Base-by-base conservation (phyloP, 768 basidiomycete species). In the Suillus hirtellus region DNA sequence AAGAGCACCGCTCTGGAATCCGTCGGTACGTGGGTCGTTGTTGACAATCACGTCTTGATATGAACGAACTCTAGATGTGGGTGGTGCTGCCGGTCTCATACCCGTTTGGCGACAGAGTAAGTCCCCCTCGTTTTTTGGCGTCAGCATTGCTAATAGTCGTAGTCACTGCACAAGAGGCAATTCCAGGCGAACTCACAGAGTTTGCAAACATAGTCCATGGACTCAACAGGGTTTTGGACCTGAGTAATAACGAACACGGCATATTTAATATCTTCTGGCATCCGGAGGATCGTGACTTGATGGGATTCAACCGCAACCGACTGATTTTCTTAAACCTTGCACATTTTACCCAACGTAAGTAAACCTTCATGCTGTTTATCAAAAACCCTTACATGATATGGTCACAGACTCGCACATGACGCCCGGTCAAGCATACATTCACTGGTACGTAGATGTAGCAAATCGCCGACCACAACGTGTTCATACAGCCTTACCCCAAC, bases 231-330 rank as follows among this genome's bases (percentile, higher is more conserved):
- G n/a, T 67, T 54, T 66, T 34, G 10, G 4, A 35, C 24, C 60
- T 21, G 55, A 49, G 37, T 35, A 61, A 37, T 27, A 38, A 8
- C 9, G 55, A 56, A n/a, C 1, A 24, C 15, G 9, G 8, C 21
- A 24, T 56, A 40, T 56, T 67, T 5, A 65, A 67, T 47, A 59
- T 67, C 58, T 65, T 67, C 52, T 66, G 62, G 62, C 58, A 65
- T 10, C 50, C 43, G 12, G 35, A 38, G n/a, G 65, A 66, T 60
- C 11, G 1, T 6, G 62, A 65, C 14, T 40, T 67, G 46, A 66
- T 67, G 66, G 66, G 66, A 15, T 67, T 67, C 58, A 67, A 67
- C 43, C 66, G 66, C 14, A 65, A 60, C 43, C 63, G 49, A 9
- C 60, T 60, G 15, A 63, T 67, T 21, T 67, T 63, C 53, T 60